Evolutionary conservation across 306 rosid species (phyloP).

Genomic region (Gynostemma pentaphyllum): DNA sequence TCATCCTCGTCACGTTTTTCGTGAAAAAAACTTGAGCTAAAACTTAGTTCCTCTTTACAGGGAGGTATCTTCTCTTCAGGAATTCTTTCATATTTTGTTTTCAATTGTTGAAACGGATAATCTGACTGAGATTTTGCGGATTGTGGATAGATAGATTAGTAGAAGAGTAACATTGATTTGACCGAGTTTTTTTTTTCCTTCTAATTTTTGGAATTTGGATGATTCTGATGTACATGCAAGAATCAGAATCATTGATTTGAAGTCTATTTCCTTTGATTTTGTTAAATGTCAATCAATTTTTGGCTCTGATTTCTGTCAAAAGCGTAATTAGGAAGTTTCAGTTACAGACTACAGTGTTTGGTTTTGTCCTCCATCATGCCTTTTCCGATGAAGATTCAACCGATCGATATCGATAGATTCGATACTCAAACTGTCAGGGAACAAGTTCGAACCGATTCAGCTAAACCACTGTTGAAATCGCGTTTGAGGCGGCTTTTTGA

Average conservation of each 20-base stretch:
- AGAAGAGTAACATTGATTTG: neutral
- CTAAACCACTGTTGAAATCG: conserved; percentile 68
- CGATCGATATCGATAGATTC: conserved; percentile 60
- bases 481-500: conserved; percentile 78
- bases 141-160: neutral
- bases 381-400: conserved; percentile 92
- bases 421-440: conserved; percentile 39
- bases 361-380: conserved; percentile 33
- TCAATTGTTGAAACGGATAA: neutral
- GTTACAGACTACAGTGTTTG: too few species aligned
- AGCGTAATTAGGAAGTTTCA: neutral
- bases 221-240: conserved; percentile 7
- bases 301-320: conserved; percentile 17
- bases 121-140: neutral
- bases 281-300: conserved; percentile 7
- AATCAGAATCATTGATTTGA: neutral
- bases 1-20: conserved; percentile 77
- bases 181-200: neutral
- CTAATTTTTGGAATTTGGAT: conserved; percentile 1
- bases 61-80: conserved; percentile 2
- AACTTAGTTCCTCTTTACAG: conserved; percentile 8
- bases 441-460: conserved; percentile 37
- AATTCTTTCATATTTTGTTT: neutral
- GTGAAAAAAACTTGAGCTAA: conserved; percentile 30
- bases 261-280: conserved; percentile 8